Base-by-base conservation (phyloP, 495 filamentous ascomycete genomes). In the Eremomyces bilateralis region DNA sequence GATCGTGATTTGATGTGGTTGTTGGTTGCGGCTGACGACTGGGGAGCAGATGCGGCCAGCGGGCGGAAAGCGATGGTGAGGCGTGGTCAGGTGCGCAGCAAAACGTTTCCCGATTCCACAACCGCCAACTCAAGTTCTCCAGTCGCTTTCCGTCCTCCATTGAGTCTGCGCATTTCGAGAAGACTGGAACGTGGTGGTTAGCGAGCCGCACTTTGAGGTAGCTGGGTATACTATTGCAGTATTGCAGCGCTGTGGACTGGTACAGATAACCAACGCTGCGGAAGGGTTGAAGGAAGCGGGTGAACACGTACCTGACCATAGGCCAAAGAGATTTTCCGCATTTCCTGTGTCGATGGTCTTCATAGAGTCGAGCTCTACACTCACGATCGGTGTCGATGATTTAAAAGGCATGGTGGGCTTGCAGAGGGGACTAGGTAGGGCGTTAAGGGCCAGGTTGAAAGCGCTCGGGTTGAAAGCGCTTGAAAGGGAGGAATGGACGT, bases 51-150 rank as follows among this genome's bases (percentile, higher is more conserved):
- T 49, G 49, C 29, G 56, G 51, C 32, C 49, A 17, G 30, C 30
- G 8, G 48, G 49, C 67, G 25, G 63, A 53, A 40, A 56, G 58
- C 18, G 61, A 61, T 32, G 60, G 50, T 36, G 59, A 57, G 8
- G 24, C 55, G 40, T 60, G 64, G 38, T 67, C 57, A n/a, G 64
- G 66, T 21, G 83, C 80, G 54, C 84, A 90, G 58, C 88, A 95
- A 43, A 99, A 88, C 5, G 83, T 92, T 51, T 95, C 90, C 33
- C 82, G 70, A 42, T 78, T 90, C 85, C 84, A 99, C 42, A 99
- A 59, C 39, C 88, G 64, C 88, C 88, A 99, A 46, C 76, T 85
- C 20, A 99, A 52, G 57, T 99, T 99, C 51, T 95, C 90, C 39
- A 94, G 61, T 48, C 88, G 65, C 47, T 81, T 71, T 16, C 88